Evolutionary conservation across 2,329 filamentous ascomycete species (phyloP), one percentile per base, ranked within the genome.

Genomic region (Didymella segeticola): DNA sequence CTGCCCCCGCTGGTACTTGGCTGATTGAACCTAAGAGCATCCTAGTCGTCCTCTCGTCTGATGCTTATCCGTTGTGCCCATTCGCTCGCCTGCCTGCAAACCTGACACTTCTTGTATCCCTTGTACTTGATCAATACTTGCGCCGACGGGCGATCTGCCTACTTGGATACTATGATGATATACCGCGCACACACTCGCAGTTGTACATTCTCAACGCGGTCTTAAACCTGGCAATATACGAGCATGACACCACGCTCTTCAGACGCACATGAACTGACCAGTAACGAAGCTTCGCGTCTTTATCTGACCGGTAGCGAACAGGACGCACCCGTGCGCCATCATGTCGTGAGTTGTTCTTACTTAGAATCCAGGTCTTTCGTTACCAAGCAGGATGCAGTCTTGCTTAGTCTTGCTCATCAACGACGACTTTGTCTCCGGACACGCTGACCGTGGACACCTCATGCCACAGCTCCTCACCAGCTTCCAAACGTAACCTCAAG

Each of bases 401-500:
- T 58, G 52, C 37, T 30, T 31, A 36, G 41, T 23, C 50, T 33
- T 52, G 45, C 42, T 43, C 52, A 37, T 47, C 33, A 19, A 25
- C 45, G 47, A 37, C 39, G 25, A 36, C 27, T 22, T 36, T 52
- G 30, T 55, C 42, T 47, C 25, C 49, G 57, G 46, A 43, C 55
- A 47, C 57, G 69, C 72, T 75, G 67, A 75, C 70, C 51, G 68
- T 48, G 61, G 62, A 45, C 20, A 47, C 52, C 55, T 33, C 47
- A 58, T 62, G 52, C 51, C 58, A 69, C 62, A 79, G 77, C 69
- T 70, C 73, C 47, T 75, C 76, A 25, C 72, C 71, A 48, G 71
- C 74, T 59, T 69, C 75, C 64, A 77, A 78, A 66, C 77, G 77
- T 67, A 78, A 68, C 57, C 66, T 78, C 61, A 78, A 78, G 60